Conservation (phyloP, 2,329 filamentous ascomycete genomes). For the Ophiosphaerella narmari region DNA sequence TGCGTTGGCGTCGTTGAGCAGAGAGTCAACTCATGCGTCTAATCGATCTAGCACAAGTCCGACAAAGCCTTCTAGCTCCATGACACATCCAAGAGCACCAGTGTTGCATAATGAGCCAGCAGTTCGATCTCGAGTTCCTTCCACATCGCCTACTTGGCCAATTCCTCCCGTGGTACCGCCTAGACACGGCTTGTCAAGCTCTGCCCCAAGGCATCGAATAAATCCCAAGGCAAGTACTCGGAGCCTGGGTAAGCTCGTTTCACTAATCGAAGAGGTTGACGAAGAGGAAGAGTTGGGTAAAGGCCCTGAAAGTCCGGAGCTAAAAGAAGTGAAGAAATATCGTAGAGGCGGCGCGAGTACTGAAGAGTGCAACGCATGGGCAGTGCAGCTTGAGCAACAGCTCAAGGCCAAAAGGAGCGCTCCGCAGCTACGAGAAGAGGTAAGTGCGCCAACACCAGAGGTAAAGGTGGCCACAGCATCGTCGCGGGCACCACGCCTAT, state of each 20-base stretch:
- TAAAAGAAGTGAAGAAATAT: too few relatives aligned
- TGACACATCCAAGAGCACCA: neutral
- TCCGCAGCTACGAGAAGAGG: neutral
- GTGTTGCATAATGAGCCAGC: neutral
- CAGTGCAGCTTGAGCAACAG: slow-evolving; percentile 6
- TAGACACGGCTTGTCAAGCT: neutral
- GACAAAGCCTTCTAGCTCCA: neutral
- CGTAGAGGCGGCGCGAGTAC: slow-evolving; percentile 4
- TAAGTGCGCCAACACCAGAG: too few relatives aligned
- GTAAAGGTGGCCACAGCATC: too few relatives aligned
- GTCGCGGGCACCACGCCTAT: too few relatives aligned
- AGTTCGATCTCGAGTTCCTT: neutral
- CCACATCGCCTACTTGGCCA: neutral
- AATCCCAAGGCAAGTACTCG: neutral
- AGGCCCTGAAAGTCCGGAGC: too few relatives aligned
- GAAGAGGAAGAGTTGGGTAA: too few relatives aligned
- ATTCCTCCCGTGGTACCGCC: neutral
- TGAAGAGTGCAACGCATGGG: slow-evolving; percentile 8
- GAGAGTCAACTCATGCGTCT: too few relatives aligned
- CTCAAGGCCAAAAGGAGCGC: neutral
- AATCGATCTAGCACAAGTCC: neutral
- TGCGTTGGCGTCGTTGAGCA: neutral
- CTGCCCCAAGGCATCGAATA: neutral
- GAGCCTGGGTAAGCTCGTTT: neutral
- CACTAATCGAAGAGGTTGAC: neutral